Percentiles rank a stretch among this genome's conserved stretches.
Conservation (phyloP, 2,329 filamentous ascomycete genomes). For the Cladophialophora immunda region DNA sequence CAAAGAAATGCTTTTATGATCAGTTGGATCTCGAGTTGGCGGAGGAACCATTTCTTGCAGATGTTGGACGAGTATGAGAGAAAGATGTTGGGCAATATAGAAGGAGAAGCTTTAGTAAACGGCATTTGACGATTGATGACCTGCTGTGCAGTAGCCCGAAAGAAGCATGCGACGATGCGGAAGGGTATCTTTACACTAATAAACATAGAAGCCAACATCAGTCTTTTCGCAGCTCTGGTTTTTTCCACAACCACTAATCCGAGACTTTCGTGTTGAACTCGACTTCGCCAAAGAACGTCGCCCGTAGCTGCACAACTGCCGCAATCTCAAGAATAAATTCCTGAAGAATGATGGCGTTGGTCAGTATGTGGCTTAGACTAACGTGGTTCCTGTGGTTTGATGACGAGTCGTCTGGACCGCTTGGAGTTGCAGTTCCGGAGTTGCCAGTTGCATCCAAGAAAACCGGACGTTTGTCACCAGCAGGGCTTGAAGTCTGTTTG, state of each 20-base stretch:
- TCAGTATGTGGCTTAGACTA: conserved; percentile 79
- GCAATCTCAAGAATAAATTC: conserved; percentile 81
- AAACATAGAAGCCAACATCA: not conserved
- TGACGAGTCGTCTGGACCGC: conserved; percentile 19
- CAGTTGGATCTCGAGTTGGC: conserved; percentile 39
- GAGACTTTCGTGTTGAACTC: conserved; percentile 23
- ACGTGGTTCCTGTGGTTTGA: conserved; percentile 54
- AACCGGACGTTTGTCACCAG: conserved; percentile 3
- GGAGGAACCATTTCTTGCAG: conserved; percentile 34
- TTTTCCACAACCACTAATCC: conserved; percentile 16
- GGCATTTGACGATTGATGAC: conserved; percentile 13
- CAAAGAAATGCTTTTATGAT: conserved; percentile 39
- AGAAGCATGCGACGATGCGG: not conserved
- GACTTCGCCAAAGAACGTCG: conserved; percentile 76
- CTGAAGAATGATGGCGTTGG: conserved; percentile 80
- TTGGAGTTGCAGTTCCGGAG: conserved; percentile 35
- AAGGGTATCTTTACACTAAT: conserved; percentile 7
- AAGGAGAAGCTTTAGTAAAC: conserved; percentile 11
- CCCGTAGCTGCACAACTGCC: conserved; percentile 76
- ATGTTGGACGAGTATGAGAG: conserved; percentile 35
- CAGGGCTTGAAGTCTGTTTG: conserved; percentile 24
- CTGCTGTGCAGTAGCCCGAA: not conserved
- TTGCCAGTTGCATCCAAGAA: conserved; percentile 20
- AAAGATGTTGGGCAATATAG: conserved; percentile 17
- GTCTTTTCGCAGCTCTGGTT: not conserved